Evolutionary conservation across 2,329 filamentous ascomycete species (phyloP).

Genomic region (Fulvia fulva): DNA sequence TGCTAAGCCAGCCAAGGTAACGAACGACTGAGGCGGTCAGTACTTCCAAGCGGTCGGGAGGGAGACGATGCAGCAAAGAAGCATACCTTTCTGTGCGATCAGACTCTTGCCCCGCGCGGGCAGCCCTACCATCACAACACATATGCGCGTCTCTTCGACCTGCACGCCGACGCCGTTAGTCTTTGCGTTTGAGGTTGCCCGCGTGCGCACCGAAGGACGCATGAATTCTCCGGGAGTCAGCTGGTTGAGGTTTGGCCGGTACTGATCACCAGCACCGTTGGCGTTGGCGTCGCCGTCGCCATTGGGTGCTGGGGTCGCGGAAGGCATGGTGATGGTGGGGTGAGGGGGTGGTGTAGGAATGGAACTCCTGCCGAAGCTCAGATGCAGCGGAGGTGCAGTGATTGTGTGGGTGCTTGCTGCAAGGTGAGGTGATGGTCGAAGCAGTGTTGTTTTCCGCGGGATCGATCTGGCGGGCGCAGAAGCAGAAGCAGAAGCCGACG

Average conservation of each 20-base stretch:
- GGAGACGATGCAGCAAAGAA: neutral
- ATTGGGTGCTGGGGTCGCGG: conserved; percentile 1
- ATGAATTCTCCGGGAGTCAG: conserved; percentile 40
- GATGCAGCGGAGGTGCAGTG: neutral
- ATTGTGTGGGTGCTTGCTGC: neutral
- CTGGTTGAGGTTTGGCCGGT: conserved; percentile 25
- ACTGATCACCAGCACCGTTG: conserved; percentile 30
- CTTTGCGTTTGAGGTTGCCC: conserved; percentile 30
- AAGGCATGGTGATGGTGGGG: too few relatives aligned
- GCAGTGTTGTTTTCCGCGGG: neutral
- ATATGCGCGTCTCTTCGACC: conserved; percentile 94
- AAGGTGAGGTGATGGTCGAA: neutral
- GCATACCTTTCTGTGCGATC: conserved; percentile 74
- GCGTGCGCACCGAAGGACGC: conserved; percentile 36
- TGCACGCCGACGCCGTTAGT: conserved; percentile 67
- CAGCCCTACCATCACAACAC: conserved; percentile 97
- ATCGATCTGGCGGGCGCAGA: neutral
- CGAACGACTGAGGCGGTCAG: conserved; percentile 62
- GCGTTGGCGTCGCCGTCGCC: conserved; percentile 12
- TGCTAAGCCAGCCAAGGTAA: conserved; percentile 94
- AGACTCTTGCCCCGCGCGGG: conserved; percentile 95
- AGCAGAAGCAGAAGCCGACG: neutral
- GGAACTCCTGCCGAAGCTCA: neutral
- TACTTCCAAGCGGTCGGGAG: conserved; percentile 2
- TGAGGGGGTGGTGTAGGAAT: neutral